Evolutionary conservation across 2,329 filamentous ascomycete species (phyloP), one percentile per base, ranked within the genome.

Genomic region (Dryadomyces sulphureus): DNA sequence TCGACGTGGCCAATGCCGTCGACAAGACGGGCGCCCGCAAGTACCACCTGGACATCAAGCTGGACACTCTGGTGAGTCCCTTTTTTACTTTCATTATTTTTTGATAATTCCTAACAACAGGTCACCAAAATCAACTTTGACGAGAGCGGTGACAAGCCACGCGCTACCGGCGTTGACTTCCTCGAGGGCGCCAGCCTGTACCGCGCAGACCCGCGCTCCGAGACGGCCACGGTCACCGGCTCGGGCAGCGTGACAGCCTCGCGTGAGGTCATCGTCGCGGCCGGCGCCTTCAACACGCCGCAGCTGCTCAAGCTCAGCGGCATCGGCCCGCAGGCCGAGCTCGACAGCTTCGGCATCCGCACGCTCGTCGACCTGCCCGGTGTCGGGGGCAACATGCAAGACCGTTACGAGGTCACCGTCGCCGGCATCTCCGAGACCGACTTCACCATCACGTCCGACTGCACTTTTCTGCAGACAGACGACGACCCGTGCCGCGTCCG

Each of bases 251-350:
- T 52, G 27, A 51, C 49, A 9, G 53, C 53, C 1, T 53, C 52
- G 9, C 47, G 45, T 19, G 56, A 60, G 51, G 61, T 59, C 14
- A 66, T 45, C 3, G 57, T 61, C 5, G 38, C 50, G 6, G 50
- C 36, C 16, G 71, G 71, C 32, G 60, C 65, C 2, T 75, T 68
- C 60, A 72, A 74, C 60, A 67, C 69, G 2, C 69, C 70, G 7
- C 70, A 75, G 50, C 54, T 76, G 5, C 65, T 77, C 22, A 71
- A 70, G 55, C 63, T 73, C 1, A 71, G 67, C 46, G 71, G 72
- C 12, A 59, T 75, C 20, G 69, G 70, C 0, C 63, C 66, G 2
- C 47, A 49, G 47, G 48, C 49, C 7, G 38, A 36, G 27, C 39
- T 45, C 16, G 49, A 50, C 32, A 36, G 45, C n/a, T 47, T 50